Evolutionary conservation across 805 yeast genomes (phyloP).

Genomic region (Teunomyces panamensis): DNA sequence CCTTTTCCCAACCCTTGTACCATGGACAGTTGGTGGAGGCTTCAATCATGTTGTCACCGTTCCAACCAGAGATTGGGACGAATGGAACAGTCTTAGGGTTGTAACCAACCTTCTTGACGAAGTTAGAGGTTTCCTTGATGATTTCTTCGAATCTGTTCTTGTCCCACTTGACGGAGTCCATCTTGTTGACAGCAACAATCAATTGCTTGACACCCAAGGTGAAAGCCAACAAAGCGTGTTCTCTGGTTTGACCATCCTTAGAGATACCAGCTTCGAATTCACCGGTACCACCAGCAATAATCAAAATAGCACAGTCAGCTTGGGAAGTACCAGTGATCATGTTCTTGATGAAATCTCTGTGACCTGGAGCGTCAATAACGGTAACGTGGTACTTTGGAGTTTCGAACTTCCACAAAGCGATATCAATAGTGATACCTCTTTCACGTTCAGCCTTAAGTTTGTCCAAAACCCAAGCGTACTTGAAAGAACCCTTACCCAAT

Average conservation of each 20-base stretch:
- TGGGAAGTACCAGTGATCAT: too few relatives aligned
- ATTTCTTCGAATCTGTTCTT: constrained; percentile 78
- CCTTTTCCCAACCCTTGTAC: constrained; percentile 85
- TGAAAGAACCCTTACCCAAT: constrained; percentile 96
- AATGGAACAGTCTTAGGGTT: constrained; percentile 78
- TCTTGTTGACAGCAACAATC: too few relatives aligned
- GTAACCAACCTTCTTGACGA: constrained; percentile 84
- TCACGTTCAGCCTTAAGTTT: constrained; percentile 94
- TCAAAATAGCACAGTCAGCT: too few relatives aligned
- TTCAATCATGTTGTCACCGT: constrained; percentile 93
- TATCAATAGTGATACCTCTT: constrained; percentile 97
- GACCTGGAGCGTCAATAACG: too few relatives aligned
- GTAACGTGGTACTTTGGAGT: too few relatives aligned
- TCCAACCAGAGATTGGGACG: constrained; percentile 91
- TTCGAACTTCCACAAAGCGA: too few relatives aligned
- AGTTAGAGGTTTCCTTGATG: constrained; percentile 70
- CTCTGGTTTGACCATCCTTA: too few relatives aligned
- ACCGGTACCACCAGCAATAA: too few relatives aligned
- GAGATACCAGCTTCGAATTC: too few relatives aligned
- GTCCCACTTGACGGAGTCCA: constrained; percentile 83
- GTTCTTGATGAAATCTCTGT: too few relatives aligned
- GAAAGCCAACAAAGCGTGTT: too few relatives aligned
- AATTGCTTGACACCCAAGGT: too few relatives aligned
- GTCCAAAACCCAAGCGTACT: constrained; percentile 97
- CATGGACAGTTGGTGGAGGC: constrained; percentile 78